Conservation (phyloP, 208 protist genomes). For the Novymonas esmeraldas region DNA sequence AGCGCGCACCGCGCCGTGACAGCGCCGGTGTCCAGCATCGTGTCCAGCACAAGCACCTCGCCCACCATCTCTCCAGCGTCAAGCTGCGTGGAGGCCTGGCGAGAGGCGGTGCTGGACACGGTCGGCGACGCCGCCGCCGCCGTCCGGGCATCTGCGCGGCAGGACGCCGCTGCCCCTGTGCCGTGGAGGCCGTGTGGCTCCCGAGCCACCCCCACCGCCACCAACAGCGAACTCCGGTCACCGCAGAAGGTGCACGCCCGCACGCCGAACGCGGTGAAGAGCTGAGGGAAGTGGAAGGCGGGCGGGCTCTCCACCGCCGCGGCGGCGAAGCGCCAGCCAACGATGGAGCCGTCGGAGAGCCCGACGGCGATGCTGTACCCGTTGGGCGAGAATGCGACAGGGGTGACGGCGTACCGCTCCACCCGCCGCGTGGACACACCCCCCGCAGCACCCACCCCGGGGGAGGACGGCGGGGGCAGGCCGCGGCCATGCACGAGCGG, state of each 20-base stretch:
- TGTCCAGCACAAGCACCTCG: slow-evolving; percentile 43
- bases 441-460: not conserved
- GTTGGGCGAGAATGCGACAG: slow-evolving; percentile 58
- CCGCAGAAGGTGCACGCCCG: slow-evolving; percentile 69
- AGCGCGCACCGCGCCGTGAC: slow-evolving; percentile 64
- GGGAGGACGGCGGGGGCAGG: too few species aligned
- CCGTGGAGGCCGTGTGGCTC: slow-evolving; percentile 32
- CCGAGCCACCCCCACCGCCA: slow-evolving; percentile 52
- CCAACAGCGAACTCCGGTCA: slow-evolving; percentile 59
- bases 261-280: slow-evolving; percentile 53
- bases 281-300: slow-evolving; percentile 39
- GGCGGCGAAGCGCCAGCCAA: slow-evolving; percentile 65
- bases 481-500: not conserved
- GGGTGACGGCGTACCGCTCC: slow-evolving; percentile 43
- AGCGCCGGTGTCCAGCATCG: slow-evolving; percentile 30
- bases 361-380: slow-evolving; percentile 75
- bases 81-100: not conserved
- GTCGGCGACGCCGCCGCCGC: not conserved
- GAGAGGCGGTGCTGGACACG: not conserved
- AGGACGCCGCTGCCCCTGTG: not conserved
- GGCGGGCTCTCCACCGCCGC: slow-evolving; percentile 34
- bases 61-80: slow-evolving; percentile 30
- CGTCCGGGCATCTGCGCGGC: not conserved
- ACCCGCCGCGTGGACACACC: not conserved
- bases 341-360: slow-evolving; percentile 74